Percentiles rank a stretch among this genome's conserved stretches.
Conservation (phyloP, 73 alveolate genomes). For the Paramecium tetraurelia region DNA sequence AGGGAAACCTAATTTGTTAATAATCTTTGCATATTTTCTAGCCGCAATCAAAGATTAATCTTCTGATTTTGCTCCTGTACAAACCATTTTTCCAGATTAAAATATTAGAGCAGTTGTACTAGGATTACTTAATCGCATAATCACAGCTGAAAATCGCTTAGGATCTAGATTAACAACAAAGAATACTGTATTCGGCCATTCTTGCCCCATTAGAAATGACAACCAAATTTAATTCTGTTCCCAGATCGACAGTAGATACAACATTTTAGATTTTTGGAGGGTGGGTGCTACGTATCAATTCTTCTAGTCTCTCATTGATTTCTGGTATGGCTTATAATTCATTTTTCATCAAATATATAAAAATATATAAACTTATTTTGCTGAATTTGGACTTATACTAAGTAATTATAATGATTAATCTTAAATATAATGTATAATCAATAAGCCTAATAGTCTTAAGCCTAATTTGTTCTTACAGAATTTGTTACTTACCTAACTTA, state of each 20-base stretch:
- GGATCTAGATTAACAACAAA: constrained; percentile 71
- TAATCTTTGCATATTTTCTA: constrained; percentile 91
- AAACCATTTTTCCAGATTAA: constrained; percentile 96
- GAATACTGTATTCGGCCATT: constrained; percentile 90
- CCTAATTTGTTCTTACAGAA: neutral
- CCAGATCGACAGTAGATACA: constrained; percentile 90
- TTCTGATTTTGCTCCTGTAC: constrained; percentile 98
- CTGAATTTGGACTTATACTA: neutral
- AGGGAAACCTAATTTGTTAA: constrained; percentile 83
- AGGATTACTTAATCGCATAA: constrained; percentile 97
- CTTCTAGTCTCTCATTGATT: neutral
- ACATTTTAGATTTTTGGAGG: constrained; percentile 82
- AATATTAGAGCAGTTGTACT: constrained; percentile 96
- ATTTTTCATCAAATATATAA: neutral
- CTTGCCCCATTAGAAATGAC: constrained; percentile 87
- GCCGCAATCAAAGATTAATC: constrained; percentile 90
- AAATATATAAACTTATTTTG: neutral
- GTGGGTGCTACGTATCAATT: neutral
- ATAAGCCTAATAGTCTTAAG: neutral
- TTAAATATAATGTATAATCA: neutral
- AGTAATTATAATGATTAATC: neutral
- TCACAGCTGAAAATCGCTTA: constrained; percentile 97
- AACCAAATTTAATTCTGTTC: constrained; percentile 83
- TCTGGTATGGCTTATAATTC: neutral
- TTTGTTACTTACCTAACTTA: neutral